Evolutionary conservation across 202 grass and related monocot species (phyloP).

Genomic region (Hordeum pubiflorum): DNA sequence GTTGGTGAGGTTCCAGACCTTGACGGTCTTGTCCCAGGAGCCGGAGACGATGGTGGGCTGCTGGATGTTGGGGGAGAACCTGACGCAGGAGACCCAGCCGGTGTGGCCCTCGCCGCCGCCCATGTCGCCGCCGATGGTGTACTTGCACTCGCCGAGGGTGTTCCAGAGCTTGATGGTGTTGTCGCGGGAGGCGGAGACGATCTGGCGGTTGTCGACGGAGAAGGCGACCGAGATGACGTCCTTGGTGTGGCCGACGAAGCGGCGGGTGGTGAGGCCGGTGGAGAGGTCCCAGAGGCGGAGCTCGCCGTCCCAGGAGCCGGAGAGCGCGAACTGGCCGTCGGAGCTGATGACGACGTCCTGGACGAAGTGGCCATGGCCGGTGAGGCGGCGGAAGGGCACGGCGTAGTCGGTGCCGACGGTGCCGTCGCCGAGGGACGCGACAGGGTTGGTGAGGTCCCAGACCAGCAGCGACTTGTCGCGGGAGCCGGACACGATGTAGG

Average conservation of each 20-base stretch:
- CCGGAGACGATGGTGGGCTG: constrained; percentile 74
- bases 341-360: constrained; percentile 92
- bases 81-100: constrained; percentile 79
- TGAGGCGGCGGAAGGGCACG: constrained; percentile 68
- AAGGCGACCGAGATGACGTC: constrained; percentile 90
- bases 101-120: constrained; percentile 68
- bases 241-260: constrained; percentile 79
- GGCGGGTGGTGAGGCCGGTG: constrained; percentile 68
- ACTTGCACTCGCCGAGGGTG: constrained; percentile 96
- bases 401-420: constrained; percentile 36
- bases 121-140: constrained; percentile 59
- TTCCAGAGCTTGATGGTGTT: constrained; percentile 96
- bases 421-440: constrained; percentile 11
- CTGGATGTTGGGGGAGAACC: constrained; percentile 60
- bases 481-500: constrained; percentile 75
- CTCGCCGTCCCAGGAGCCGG: constrained; percentile 94
- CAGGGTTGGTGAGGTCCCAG: constrained; percentile 61
- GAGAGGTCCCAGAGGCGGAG: constrained; percentile 85
- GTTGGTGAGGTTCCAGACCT: constrained; percentile 97
- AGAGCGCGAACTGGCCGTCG: constrained; percentile 85
- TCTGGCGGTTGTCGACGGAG: constrained; percentile 95
- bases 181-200: constrained; percentile 82
- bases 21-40: constrained; percentile 86
- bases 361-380: constrained; percentile 88
- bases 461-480: constrained; percentile 92